These are phyloP conservation scores for Aureoboletus auriporus DNA, from an alignment of 768 basidiomycete genomes.

Conservation along the genomic window DNA sequence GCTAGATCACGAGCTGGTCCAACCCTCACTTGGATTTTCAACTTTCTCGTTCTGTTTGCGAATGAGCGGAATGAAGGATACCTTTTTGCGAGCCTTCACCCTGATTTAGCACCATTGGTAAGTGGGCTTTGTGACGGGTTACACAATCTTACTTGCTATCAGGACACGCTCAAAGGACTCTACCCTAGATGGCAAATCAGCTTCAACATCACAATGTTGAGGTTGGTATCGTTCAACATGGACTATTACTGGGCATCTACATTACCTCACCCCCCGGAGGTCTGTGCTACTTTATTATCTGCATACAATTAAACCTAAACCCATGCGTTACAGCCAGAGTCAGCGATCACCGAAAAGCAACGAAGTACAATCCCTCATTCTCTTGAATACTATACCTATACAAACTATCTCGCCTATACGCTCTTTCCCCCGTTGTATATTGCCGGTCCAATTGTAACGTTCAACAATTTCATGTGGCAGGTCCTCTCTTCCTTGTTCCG, in stretches of 20 bases:
- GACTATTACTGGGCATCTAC: conserved; percentile 85
- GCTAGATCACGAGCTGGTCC: conserved; percentile 44
- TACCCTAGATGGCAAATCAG: conserved; percentile 90
- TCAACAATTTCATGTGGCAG: conserved; percentile 95
- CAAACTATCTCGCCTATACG: conserved; percentile 79
- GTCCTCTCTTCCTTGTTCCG: conserved; percentile 36
- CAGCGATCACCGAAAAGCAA: conserved; percentile 50
- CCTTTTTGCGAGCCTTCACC: conserved; percentile 51
- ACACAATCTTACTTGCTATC: conserved; percentile 5
- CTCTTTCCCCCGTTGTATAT: conserved; percentile 94
- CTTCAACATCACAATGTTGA: conserved; percentile 96
- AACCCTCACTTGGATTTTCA: conserved; percentile 72
- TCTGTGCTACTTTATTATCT: conserved; percentile 22
- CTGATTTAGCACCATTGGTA: conserved; percentile 59
- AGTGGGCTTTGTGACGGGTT: conserved; percentile 21
- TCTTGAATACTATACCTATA: conserved; percentile 55
- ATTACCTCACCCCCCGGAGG: conserved; percentile 37
- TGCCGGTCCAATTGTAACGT: conserved; percentile 93
- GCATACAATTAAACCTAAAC: conserved; percentile 7
- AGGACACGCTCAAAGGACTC: conserved; percentile 70
- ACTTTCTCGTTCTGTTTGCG: conserved; percentile 64
- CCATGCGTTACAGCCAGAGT: conserved; percentile 20
- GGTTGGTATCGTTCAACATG: conserved; percentile 89
- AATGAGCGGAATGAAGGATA: conserved; percentile 81
- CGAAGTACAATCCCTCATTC: conserved; percentile 56